Percentiles rank a stretch among this genome's conserved stretches.
Conservation (phyloP, 2,329 filamentous ascomycete genomes). For the Arachnomyces sp. region DNA sequence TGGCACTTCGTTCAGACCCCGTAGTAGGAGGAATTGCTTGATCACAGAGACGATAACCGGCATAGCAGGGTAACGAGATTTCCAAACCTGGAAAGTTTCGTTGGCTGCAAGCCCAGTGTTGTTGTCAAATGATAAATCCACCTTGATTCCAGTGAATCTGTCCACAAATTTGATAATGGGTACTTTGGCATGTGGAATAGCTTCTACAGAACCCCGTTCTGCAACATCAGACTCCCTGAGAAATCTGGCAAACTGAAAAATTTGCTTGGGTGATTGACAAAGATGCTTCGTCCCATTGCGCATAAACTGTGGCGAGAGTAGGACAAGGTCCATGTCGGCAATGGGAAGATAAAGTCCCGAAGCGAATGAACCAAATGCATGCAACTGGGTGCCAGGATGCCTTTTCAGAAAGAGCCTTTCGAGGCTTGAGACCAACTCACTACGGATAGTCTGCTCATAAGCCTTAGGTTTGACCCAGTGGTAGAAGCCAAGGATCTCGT, state of each 20-base stretch:
- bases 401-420: slow-evolving; percentile 48
- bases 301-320: slow-evolving; percentile 57
- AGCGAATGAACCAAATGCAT: slow-evolving; percentile 87
- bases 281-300: slow-evolving; percentile 43
- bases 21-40: slow-evolving; percentile 88
- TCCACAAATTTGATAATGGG: slow-evolving; percentile 91
- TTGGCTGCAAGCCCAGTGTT: slow-evolving; percentile 71
- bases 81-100: slow-evolving; percentile 74
- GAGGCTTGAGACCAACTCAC: slow-evolving; percentile 63
- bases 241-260: slow-evolving; percentile 56
- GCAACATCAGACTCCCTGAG: slow-evolving; percentile 52
- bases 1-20: slow-evolving; percentile 82
- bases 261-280: slow-evolving; percentile 43
- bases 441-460: slow-evolving; percentile 69
- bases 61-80: slow-evolving; percentile 70
- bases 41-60: slow-evolving; percentile 75
- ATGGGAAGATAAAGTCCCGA: slow-evolving; percentile 69
- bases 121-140: slow-evolving; percentile 95
- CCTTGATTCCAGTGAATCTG: slow-evolving; percentile 63
- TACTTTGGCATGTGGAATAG: slow-evolving; percentile 70
- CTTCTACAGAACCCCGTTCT: slow-evolving; percentile 50
- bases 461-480: slow-evolving; percentile 67
- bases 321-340: slow-evolving; percentile 89
- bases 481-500: slow-evolving; percentile 85
- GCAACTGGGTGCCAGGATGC: slow-evolving; percentile 55